Evolutionary conservation across 2,329 filamentous ascomycete species (phyloP).

Genomic region (Alternaria novae-zelandiae): DNA sequence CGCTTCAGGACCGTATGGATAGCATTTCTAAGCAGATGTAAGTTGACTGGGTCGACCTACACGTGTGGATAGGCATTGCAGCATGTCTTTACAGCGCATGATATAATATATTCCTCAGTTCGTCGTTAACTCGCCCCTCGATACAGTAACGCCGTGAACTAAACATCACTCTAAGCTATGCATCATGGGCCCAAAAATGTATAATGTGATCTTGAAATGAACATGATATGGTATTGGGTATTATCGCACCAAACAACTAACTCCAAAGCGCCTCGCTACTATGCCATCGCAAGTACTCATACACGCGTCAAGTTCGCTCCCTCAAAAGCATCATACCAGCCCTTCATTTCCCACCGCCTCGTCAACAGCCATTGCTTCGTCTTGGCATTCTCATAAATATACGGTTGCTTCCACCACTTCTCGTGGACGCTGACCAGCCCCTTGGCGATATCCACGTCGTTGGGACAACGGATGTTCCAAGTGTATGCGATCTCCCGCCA

Average conservation of each 20-base stretch:
- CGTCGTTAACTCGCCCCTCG: neutral
- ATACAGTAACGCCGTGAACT: neutral
- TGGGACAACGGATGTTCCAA: slow-evolving; percentile 50
- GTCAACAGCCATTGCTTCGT: slow-evolving; percentile 41
- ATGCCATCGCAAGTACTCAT: neutral
- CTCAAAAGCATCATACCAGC: slow-evolving; percentile 41
- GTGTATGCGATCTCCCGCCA: slow-evolving; percentile 46
- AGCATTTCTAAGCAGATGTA: neutral
- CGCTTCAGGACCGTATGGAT: neutral
- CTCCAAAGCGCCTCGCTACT: neutral
- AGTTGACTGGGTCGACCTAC: neutral
- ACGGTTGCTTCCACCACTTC: slow-evolving; percentile 49
- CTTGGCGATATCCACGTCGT: slow-evolving; percentile 43
- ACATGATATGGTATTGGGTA: neutral
- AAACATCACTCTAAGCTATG: neutral
- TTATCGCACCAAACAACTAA: neutral
- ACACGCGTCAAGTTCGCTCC: slow-evolving; percentile 17
- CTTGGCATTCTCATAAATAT: slow-evolving; percentile 30
- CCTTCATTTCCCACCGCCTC: slow-evolving; percentile 50
- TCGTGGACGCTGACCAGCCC: slow-evolving; percentile 48
- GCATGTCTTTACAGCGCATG: neutral
- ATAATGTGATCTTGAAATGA: neutral
- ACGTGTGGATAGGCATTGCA: neutral
- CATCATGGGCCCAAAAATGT: neutral
- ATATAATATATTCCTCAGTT: neutral